Evolutionary conservation across 164 flowering plant species (phyloP).

Genomic region (Chloranthus sessilifolius): DNA sequence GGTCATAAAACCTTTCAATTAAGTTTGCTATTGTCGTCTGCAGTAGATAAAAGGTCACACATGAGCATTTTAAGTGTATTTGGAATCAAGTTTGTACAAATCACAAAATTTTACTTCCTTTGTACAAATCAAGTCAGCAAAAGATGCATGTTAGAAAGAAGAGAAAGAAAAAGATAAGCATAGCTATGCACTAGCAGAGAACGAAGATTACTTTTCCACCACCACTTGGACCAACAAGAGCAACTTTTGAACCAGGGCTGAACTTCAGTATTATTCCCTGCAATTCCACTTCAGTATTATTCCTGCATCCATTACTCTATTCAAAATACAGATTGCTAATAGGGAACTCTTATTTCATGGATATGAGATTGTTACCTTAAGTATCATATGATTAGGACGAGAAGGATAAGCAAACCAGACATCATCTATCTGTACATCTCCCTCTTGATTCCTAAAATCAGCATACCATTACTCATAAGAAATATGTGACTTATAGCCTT

Average conservation of each 20-base stretch:
- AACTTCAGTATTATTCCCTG: slow-evolving; percentile 79
- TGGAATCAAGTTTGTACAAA: no score
- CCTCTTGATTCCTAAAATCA: slow-evolving; percentile 65
- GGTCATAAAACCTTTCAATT: slow-evolving; percentile 94
- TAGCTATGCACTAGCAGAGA: not conserved
- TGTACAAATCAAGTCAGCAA: no score
- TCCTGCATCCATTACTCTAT: no score
- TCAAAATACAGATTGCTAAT: no score
- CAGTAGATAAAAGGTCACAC: slow-evolving; percentile 13
- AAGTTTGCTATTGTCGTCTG: slow-evolving; percentile 96
- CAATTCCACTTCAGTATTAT: no score
- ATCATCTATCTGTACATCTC: slow-evolving; percentile 83
- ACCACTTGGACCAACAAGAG: slow-evolving; percentile 99
- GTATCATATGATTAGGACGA: slow-evolving; percentile 81
- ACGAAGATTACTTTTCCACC: slow-evolving; percentile 77
- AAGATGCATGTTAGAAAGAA: no score
- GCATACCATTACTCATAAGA: slow-evolving; percentile 1
- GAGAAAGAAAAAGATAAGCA: slow-evolving; percentile 3
- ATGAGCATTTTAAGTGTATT: slow-evolving; percentile 2
- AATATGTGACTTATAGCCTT: no score
- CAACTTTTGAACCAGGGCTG: slow-evolving; percentile 86
- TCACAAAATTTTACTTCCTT: no score
- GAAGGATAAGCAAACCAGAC: slow-evolving; percentile 99
- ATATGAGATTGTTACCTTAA: slow-evolving; percentile 51
- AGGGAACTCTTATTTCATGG: not conserved